Percentiles rank a stretch among this genome's conserved stretches.
These are phyloP conservation scores for Austroboletus novae-zelandiae DNA, from an alignment of 1,284 basidiomycete genomes.

Conservation along the genomic window DNA sequence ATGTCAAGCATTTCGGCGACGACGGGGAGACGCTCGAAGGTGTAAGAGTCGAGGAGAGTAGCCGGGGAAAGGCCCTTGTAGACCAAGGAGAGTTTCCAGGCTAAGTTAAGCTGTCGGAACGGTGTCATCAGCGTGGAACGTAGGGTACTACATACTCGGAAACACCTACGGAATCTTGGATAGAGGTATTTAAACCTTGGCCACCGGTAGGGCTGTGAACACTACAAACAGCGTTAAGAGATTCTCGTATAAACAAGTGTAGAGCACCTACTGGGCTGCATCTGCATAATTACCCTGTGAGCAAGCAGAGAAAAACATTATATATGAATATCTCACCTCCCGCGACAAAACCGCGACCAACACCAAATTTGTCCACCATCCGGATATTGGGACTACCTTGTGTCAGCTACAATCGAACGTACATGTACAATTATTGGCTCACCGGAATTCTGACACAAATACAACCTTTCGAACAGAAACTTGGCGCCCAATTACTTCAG, in stretches of 20 bases:
- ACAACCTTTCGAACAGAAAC: conserved; percentile 14
- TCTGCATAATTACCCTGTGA: neutral
- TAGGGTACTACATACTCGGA: neutral
- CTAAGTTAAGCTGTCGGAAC: conserved; percentile 35
- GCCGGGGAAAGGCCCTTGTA: conserved; percentile 29
- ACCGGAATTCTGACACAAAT: conserved; percentile 26
- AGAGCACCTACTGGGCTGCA: conserved; percentile 19
- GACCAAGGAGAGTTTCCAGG: conserved; percentile 43
- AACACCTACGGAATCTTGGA: conserved; percentile 37
- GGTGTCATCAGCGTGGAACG: neutral
- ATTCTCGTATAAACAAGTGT: neutral
- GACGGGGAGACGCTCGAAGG: conserved; percentile 38
- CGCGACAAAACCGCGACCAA: conserved; percentile 31
- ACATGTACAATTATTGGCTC: neutral
- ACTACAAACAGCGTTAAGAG: conserved; percentile 24
- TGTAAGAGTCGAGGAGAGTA: conserved; percentile 36
- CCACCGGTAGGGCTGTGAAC: conserved; percentile 46
- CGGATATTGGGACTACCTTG: conserved; percentile 29
- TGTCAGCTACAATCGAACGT: neutral
- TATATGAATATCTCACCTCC: conserved; percentile 34
- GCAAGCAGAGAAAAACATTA: conserved; percentile 11
- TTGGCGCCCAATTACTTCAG: conserved; percentile 10
- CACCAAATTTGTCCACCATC: conserved; percentile 30
- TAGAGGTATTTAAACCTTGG: conserved; percentile 41
- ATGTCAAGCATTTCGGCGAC: conserved; percentile 38